These are phyloP conservation scores for Lentinula edodes DNA, from an alignment of 768 basidiomycete species.

Conservation along the genomic window DNA sequence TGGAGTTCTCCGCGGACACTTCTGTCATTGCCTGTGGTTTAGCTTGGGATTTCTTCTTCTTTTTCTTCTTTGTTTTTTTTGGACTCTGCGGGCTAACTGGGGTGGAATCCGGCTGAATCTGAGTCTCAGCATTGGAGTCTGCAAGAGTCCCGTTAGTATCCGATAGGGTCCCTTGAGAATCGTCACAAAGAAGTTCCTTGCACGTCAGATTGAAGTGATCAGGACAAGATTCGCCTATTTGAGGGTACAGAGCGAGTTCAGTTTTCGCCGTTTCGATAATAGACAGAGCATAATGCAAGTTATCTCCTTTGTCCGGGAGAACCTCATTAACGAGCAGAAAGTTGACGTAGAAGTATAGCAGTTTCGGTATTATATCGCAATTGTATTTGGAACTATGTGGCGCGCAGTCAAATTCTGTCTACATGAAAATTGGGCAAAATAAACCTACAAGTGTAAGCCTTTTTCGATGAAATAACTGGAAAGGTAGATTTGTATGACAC, in stretches of 20 bases:
- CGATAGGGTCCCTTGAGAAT: not conserved
- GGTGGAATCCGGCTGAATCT: not conserved
- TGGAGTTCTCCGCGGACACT: not conserved
- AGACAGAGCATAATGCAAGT: not conserved
- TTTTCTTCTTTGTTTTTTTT: not conserved
- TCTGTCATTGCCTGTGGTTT: not conserved
- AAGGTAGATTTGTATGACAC: conserved; percentile 1
- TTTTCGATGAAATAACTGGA: conserved; percentile 3
- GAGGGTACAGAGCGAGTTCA: not conserved
- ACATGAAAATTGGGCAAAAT: not conserved
- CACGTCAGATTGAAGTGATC: conserved; percentile 3
- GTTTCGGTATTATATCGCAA: conserved; percentile 3
- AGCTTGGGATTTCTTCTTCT: not conserved
- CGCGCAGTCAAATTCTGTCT: not conserved
- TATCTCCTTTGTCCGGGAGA: not conserved
- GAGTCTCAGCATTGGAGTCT: not conserved
- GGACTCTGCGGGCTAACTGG: not conserved
- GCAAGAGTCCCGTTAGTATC: not conserved
- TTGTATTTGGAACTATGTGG: not conserved
- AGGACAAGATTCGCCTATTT: not conserved
- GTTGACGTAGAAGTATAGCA: conserved; percentile 1
- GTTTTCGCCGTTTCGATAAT: not conserved
- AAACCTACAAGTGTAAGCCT: not conserved
- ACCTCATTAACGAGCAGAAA: not conserved
- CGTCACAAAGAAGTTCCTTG: not conserved